phyloP scores from a whole-genome alignment of 805 yeast genomes.

The Pichia pseudocactophila region DNA sequence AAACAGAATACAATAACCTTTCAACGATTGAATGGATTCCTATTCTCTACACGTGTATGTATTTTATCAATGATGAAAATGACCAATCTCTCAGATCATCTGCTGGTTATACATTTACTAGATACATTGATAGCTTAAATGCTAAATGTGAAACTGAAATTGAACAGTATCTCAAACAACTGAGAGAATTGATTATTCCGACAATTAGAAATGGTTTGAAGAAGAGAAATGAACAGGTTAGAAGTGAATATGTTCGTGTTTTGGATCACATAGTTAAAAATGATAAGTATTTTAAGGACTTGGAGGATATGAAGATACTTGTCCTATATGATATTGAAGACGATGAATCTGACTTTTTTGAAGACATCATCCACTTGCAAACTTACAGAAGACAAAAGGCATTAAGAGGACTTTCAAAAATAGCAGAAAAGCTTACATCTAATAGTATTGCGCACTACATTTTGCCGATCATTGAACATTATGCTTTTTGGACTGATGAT shows the following conservation, averaged over 20 bases:
- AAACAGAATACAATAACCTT: constrained; percentile 36
- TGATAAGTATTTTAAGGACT: constrained; percentile 35
- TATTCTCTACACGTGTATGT: constrained; percentile 56
- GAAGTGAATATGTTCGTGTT: constrained; percentile 62
- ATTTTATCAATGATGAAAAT: constrained; percentile 62
- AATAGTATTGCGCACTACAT: constrained; percentile 67
- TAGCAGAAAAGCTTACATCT: constrained; percentile 38
- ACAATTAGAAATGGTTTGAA: constrained; percentile 60
- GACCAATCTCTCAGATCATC: constrained; percentile 77
- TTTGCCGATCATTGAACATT: constrained; percentile 78
- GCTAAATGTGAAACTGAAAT: constrained; percentile 24
- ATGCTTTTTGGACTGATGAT: constrained; percentile 52
- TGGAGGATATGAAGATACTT: constrained; percentile 59
- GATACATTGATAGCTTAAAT: constrained; percentile 54
- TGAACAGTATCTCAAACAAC: constrained; percentile 27
- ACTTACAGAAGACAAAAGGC: constrained; percentile 81
- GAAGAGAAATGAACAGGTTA: constrained; percentile 48
- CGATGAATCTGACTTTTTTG: constrained; percentile 60
- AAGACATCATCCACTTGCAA: constrained; percentile 75
- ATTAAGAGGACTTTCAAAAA: constrained; percentile 49
- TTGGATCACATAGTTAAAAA: constrained; percentile 53
- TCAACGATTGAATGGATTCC: constrained; percentile 70
- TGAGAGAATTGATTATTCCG: constrained; percentile 55
- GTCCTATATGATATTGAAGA: constrained; percentile 56
- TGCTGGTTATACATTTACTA: constrained; percentile 53